Conservation (phyloP, 2,329 filamentous ascomycete species). For the Emericellopsis atlantica region DNA sequence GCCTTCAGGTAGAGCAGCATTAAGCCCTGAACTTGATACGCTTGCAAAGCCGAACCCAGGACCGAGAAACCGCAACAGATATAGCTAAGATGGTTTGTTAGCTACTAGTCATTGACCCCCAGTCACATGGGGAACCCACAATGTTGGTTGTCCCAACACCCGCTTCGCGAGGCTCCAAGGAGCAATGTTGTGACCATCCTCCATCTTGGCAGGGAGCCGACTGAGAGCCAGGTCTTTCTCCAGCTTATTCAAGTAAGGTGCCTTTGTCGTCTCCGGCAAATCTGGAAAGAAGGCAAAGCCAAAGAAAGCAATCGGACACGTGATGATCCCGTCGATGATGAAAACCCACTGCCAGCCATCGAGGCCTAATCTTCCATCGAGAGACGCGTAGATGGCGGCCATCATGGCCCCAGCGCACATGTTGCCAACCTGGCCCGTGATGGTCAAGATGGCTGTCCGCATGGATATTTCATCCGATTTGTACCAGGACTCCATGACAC, state of each 20-base stretch:
- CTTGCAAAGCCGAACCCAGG: conserved; percentile 7
- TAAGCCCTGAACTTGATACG: conserved; percentile 9
- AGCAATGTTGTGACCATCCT: conserved; percentile 19
- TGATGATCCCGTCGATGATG: conserved; percentile 38
- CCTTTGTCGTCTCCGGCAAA: conserved; percentile 24
- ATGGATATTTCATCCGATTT: conserved; percentile 43
- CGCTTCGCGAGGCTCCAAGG: conserved; percentile 14
- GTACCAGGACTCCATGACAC: conserved; percentile 36
- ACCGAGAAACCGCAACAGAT: conserved; percentile 23
- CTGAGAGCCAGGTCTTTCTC: conserved; percentile 16
- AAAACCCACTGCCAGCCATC: conserved; percentile 37
- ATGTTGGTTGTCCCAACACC: conserved; percentile 11
- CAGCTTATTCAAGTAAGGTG: conserved; percentile 17
- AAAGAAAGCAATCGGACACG: conserved; percentile 36
- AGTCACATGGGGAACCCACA: conserved; percentile 9
- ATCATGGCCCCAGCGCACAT: conserved; percentile 49
- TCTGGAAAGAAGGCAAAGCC: conserved; percentile 37
- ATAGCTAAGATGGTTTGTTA: conserved; percentile 11
- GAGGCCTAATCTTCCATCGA: conserved; percentile 28
- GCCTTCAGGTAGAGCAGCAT: conserved; percentile 13
- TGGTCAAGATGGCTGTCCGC: conserved; percentile 44
- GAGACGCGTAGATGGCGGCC: conserved; percentile 20
- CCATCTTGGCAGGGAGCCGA: conserved; percentile 15
- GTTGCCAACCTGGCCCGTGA: conserved; percentile 40
- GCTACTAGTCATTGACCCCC: too few relatives aligned